These are phyloP conservation scores for Cornus kousa DNA, from an alignment of 148 eudicot genomes.

Conservation along the genomic window DNA sequence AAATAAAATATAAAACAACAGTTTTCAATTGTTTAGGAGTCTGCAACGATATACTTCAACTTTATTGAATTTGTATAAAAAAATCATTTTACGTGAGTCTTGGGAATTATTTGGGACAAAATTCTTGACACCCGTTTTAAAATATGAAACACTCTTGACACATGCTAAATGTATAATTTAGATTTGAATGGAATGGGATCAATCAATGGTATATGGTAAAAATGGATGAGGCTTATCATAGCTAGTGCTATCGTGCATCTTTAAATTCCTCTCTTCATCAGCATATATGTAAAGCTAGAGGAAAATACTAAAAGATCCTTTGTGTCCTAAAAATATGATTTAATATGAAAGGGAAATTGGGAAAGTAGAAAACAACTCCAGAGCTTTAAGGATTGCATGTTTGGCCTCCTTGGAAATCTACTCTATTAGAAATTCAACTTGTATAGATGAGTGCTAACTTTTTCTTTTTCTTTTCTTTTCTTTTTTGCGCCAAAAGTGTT, in stretches of 20 bases:
- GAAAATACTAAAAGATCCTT: not conserved
- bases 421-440: not conserved
- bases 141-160: no score
- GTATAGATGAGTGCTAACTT: not conserved
- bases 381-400: not conserved
- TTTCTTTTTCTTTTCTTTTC: not conserved
- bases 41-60: no score
- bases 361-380: not conserved
- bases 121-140: no score
- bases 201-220: no score
- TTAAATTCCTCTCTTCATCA: not conserved
- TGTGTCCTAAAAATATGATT: not conserved
- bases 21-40: no score
- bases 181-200: no score
- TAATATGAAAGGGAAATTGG: not conserved
- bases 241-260: not conserved
- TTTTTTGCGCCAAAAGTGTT: not conserved
- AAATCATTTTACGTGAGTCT: no score
- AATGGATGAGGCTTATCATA: no score
- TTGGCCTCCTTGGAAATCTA: not conserved
- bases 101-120: no score
- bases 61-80: no score
- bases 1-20: no score
- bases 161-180: no score
- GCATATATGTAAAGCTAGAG: not conserved